Evolutionary conservation across 306 rosid species (phyloP).

Genomic region (Rubus parviflorus): DNA sequence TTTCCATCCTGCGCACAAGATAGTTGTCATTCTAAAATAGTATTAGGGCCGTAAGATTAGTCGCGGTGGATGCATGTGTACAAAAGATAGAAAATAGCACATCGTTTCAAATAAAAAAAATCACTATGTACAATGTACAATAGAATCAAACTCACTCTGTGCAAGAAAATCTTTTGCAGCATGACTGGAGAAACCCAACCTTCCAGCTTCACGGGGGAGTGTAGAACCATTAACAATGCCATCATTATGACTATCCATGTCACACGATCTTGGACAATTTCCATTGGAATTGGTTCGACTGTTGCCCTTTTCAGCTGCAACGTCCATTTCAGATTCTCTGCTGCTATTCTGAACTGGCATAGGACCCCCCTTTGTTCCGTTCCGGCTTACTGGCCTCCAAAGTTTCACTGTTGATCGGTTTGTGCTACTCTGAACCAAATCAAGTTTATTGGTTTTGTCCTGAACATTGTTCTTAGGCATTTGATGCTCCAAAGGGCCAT

Average conservation of each 20-base stretch:
- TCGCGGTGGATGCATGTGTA: background rate
- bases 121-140: background rate
- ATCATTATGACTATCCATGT: conserved; percentile 30
- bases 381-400: conserved; percentile 60
- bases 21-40: background rate
- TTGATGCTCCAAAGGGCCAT: conserved; percentile 35
- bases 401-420: conserved; percentile 43
- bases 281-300: conserved; percentile 29
- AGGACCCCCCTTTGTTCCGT: conserved; percentile 38
- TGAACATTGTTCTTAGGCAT: conserved; percentile 39
- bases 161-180: conserved; percentile 64
- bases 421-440: conserved; percentile 35
- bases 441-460: conserved; percentile 48
- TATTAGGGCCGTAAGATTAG: background rate
- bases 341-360: conserved; percentile 39
- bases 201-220: conserved; percentile 26
- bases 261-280: conserved; percentile 34
- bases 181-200: conserved; percentile 31
- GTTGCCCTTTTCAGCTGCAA: conserved; percentile 30
- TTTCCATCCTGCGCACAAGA: conserved; percentile 70
- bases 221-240: conserved; percentile 23
- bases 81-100: background rate
- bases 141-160: conserved; percentile 48
- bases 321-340: conserved; percentile 40
- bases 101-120: background rate